These are phyloP conservation scores for Teratosphaeria pseudoeucalypti DNA, from an alignment of 2,329 filamentous ascomycete genomes.

Conservation along the genomic window DNA sequence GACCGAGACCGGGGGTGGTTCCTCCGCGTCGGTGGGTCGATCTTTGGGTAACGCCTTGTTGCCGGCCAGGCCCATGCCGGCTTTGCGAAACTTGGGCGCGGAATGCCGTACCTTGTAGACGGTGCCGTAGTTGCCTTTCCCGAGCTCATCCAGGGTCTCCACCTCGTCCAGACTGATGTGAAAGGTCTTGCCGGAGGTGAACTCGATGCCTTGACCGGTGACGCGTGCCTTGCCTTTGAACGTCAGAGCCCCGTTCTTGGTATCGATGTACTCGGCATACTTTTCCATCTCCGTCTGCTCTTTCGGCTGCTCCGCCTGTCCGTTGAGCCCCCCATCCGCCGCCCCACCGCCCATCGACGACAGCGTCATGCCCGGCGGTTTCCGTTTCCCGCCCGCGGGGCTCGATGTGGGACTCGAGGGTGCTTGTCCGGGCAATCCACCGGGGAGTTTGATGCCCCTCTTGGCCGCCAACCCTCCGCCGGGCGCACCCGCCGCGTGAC, in stretches of 20 bases:
- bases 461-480: slow-evolving; percentile 53
- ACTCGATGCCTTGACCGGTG: slow-evolving; percentile 81
- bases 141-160: slow-evolving; percentile 82
- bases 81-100: slow-evolving; percentile 53
- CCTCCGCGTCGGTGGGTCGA: slow-evolving; percentile 24
- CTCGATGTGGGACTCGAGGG: slow-evolving; percentile 26
- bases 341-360: slow-evolving; percentile 32
- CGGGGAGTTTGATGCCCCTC: slow-evolving; percentile 54
- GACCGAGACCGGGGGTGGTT: neutral
- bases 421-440: slow-evolving; percentile 38
- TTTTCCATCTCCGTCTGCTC: slow-evolving; percentile 44
- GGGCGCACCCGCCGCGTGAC: slow-evolving; percentile 24
- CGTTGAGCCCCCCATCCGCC: slow-evolving; percentile 18
- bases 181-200: slow-evolving; percentile 80
- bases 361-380: slow-evolving; percentile 35
- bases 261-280: slow-evolving; percentile 76
- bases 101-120: slow-evolving; percentile 93
- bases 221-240: slow-evolving; percentile 91
- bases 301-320: slow-evolving; percentile 14
- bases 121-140: slow-evolving; percentile 96
- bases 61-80: slow-evolving; percentile 49
- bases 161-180: slow-evolving; percentile 93
- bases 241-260: slow-evolving; percentile 79
- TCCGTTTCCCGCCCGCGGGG: slow-evolving; percentile 18
- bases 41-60: slow-evolving; percentile 36